Evolutionary conservation across 306 rosid genomes (phyloP), one percentile per base, ranked within the genome.

Genomic region (Acacia crassicarpa): DNA sequence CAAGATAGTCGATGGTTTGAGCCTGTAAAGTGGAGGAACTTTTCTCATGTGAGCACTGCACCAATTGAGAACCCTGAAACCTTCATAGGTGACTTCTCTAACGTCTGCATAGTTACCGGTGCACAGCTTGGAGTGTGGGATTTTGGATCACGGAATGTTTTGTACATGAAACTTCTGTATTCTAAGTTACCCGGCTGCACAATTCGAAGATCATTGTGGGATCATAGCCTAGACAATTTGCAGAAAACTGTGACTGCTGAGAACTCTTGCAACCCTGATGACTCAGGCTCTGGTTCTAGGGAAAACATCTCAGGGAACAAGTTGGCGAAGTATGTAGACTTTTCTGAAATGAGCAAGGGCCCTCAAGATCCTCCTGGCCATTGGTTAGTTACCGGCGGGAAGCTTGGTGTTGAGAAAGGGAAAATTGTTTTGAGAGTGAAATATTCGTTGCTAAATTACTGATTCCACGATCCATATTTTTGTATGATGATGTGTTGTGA

Each of bases 1-100:
- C 98, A 93, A 87, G 98, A 93, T 75, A 93, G 98, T 87, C 86
- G 96, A 58, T 93, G 98, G 98, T 93, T 93, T 12, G 94, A 93
- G 80, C 94, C 96, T 1, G 89, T 93, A 45, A 93, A 93, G 78
- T 93, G 98, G 98, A 93, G 88, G 82, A 93, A 91, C 20, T 91
- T 91, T 78, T 93, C 98, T 17, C 94, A 93, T 63, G 97, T 93
- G 78, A 91, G 96, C 89, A 93, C 98, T 20, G 91, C 96, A 19
- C 98, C 96, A 19, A 87, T 93, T 10, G 97, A 91, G 86, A 93
- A 89, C 79, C 89, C 92, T 0, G 98, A 88, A 84, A 77, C 93
- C 81, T 83, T 89, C 72, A 85, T 89, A 22, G 92, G 90, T 14
- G 92, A 90, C 81, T 85, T 86, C 75, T 89, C 92, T 53, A 90